Evolutionary conservation across 2,329 filamentous ascomycete genomes (phyloP), one percentile per base, ranked within the genome.

Genomic region (Tolypocladium nubicola): DNA sequence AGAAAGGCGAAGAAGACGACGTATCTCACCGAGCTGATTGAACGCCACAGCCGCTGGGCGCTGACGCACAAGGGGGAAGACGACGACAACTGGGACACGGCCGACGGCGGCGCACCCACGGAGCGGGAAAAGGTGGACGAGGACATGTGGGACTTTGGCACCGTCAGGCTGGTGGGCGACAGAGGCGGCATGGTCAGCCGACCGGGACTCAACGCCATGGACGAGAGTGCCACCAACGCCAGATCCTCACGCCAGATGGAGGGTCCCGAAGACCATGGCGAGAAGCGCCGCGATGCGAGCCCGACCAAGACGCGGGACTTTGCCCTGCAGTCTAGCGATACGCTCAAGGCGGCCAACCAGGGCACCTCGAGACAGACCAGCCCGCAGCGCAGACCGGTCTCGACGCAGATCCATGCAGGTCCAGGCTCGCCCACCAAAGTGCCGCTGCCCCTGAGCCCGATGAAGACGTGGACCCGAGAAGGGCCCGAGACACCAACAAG

Each of bases 111-210:
- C 43, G 74, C 76, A 9, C 74, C 76, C 23, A 61, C 76, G 1
- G 80, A 86, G 58, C 81, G 88, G 39, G 73, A 77, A 61, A 75
- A 74, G 21, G 76, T 82, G 9, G 80, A 87, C 60, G 90, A 97
- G 69, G 94, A 97, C 70, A 84, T 97, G 68, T 99, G 94, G 94
- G 94, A 99, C 71, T 99, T 99, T 76, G 94, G 94, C 49, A 99
- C 94, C 0, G 90, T 99, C 55, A 83, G 92, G 57, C 86, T 95
- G 7, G 85, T 87, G n/a, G 83, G 81, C 38, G 84, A 86, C 56
- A 80, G 83, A 35, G 84, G 85, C 60, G 80, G 79, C 37, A 68
- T 82, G 1, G 67, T 81, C 9, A 74, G 74, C 52, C 75, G 83
- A 52, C 79, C 79, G 0, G 86, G 86, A 3, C 75, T 84, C 19